These are phyloP conservation scores for Porcisia hertigi DNA, from an alignment of 208 protist species.

Conservation along the genomic window DNA sequence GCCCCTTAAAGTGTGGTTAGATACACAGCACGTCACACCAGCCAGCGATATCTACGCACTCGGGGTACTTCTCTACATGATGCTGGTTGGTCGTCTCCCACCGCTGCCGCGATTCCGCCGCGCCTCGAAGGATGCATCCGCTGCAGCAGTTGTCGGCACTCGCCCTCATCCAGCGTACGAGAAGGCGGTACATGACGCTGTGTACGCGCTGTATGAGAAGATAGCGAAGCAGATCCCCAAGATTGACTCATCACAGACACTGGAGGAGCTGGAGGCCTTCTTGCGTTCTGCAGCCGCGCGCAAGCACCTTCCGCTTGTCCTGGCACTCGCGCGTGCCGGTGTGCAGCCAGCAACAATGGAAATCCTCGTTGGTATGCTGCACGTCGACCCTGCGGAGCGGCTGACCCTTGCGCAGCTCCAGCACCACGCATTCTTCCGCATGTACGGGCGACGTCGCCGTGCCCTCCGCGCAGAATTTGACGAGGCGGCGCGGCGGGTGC, in stretches of 20 bases:
- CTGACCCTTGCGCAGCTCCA: slow-evolving; percentile 36
- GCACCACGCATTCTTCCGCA: slow-evolving; percentile 27
- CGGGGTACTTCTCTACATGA: slow-evolving; percentile 62
- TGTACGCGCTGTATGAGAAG: slow-evolving; percentile 14
- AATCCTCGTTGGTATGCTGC: slow-evolving; percentile 33
- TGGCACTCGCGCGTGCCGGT: slow-evolving; percentile 21
- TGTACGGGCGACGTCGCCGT: slow-evolving; percentile 19
- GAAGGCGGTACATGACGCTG: slow-evolving; percentile 5
- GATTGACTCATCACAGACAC: not conserved
- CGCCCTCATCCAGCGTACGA: slow-evolving; percentile 2
- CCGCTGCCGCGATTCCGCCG: slow-evolving; percentile 32
- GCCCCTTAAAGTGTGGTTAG: slow-evolving; percentile 17
- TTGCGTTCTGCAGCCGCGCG: slow-evolving; percentile 9
- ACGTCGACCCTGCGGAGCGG: slow-evolving; percentile 32
- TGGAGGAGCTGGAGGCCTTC: slow-evolving; percentile 13
- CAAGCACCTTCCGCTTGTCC: slow-evolving; percentile 13
- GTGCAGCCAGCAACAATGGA: slow-evolving; percentile 18
- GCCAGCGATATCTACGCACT: slow-evolving; percentile 60
- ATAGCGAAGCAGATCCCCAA: not conserved
- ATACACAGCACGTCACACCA: not conserved
- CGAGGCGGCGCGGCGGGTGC: slow-evolving; percentile 6
- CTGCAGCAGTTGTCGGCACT: not conserved
- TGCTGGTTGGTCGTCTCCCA: slow-evolving; percentile 46
- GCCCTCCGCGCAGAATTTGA: slow-evolving; percentile 9
- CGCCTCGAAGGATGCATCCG: not conserved